A percentile compares a stretch with the other conserved stretches of the same genome.
Conservation (phyloP, 2,329 filamentous ascomycete species). For the Rhynchosporium agropyri region DNA sequence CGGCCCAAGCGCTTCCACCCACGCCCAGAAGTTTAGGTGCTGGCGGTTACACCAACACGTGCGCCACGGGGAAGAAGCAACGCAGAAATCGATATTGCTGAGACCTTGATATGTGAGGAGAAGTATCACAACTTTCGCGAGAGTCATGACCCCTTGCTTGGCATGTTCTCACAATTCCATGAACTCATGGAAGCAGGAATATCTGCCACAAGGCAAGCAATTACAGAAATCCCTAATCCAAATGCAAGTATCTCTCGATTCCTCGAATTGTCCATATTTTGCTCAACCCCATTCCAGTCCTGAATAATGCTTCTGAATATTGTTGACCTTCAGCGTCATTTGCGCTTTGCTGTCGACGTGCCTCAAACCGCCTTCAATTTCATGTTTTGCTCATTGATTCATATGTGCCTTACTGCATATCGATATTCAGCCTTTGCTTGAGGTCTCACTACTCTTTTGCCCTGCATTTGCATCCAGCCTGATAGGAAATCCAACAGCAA, state of each 20-base stretch:
- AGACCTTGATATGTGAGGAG: slow-evolving; percentile 13
- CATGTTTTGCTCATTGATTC: background rate
- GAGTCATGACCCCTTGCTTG: slow-evolving; percentile 4
- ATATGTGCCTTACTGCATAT: slow-evolving; percentile 1
- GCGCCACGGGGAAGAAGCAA: background rate
- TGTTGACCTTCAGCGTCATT: no score
- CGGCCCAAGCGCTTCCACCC: no score
- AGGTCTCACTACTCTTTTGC: background rate
- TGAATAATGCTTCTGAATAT: no score
- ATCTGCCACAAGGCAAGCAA: background rate
- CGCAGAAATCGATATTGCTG: background rate
- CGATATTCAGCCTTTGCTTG: slow-evolving; percentile 8
- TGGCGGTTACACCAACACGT: background rate
- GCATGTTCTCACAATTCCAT: background rate
- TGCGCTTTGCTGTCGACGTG: no score
- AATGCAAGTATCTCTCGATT: background rate
- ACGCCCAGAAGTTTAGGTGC: no score
- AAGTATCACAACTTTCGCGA: background rate
- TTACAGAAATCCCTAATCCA: background rate
- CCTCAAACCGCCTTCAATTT: no score
- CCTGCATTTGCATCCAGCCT: background rate
- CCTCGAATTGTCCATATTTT: slow-evolving; percentile 11
- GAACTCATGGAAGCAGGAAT: background rate
- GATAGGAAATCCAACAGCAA: background rate
- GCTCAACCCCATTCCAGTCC: background rate